Conservation (phyloP, 176 grass and related monocot genomes). For the Pontederia paniculata region DNA sequence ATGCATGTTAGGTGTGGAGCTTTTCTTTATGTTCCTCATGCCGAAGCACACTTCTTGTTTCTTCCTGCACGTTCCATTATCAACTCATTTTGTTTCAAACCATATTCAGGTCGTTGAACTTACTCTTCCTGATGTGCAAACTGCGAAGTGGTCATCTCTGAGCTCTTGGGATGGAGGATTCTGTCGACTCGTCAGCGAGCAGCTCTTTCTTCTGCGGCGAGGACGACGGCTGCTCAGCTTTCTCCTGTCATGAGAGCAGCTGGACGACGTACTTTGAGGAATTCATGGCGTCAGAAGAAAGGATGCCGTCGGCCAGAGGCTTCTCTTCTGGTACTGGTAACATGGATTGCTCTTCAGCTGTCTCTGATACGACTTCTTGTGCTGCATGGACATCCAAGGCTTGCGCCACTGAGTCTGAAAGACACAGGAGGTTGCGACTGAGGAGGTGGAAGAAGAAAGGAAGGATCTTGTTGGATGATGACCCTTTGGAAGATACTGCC, state of each 20-base stretch:
- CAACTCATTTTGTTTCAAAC: not conserved
- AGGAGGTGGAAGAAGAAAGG: slow-evolving; percentile 5
- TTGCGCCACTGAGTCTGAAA: too few relatives aligned
- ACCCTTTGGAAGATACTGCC: slow-evolving; percentile 12
- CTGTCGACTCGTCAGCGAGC: not conserved
- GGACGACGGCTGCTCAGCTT: not conserved
- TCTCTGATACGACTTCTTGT: slow-evolving; percentile 5
- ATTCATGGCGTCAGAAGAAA: slow-evolving; percentile 6
- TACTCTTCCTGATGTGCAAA: not conserved
- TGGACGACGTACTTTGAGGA: slow-evolving; percentile 16
- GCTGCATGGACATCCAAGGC: not conserved
- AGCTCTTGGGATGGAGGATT: not conserved
- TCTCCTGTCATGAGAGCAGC: not conserved
- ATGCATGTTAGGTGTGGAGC: not conserved
- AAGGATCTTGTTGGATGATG: not conserved
- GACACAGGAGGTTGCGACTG: not conserved
- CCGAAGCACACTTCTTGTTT: not conserved
- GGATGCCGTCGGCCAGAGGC: not conserved
- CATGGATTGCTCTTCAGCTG: not conserved
- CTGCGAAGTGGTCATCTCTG: too few relatives aligned
- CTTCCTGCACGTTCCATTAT: not conserved
- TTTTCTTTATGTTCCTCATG: not conserved
- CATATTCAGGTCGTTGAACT: not conserved
- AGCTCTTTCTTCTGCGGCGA: not conserved
- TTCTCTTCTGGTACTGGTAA: too few relatives aligned